A percentile compares a stretch with the other conserved stretches of the same genome.
Conservation (phyloP, 768 basidiomycete species). For the Agaricus bisporus region DNA sequence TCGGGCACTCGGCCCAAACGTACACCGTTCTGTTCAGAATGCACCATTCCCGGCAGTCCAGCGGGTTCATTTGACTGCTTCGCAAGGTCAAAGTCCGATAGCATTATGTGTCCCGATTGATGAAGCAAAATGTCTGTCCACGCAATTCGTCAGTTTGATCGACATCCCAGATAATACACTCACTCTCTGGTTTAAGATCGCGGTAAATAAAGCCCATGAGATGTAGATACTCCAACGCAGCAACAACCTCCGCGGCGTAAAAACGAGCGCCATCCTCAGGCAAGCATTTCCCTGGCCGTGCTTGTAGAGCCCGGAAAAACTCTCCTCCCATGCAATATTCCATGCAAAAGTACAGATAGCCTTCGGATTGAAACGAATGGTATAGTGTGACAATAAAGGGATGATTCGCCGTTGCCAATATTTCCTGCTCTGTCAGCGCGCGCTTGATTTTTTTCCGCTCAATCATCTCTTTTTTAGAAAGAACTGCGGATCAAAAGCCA, state of each 20-base stretch:
- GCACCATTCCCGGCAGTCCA: constrained; percentile 82
- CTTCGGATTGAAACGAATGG: constrained; percentile 98
- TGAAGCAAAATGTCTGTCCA: constrained; percentile 89
- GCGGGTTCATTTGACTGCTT: constrained; percentile 89
- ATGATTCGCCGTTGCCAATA: constrained; percentile 96
- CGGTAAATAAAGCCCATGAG: constrained; percentile 99
- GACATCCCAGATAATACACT: constrained; percentile 27
- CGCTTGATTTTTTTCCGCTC: constrained; percentile 99
- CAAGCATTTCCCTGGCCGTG: constrained; percentile 93
- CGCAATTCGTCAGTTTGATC: constrained; percentile 14
- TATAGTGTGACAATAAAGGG: constrained; percentile 99
- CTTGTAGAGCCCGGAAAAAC: constrained; percentile 97
- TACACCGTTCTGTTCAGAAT: constrained; percentile 86
- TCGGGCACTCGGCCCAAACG: constrained; percentile 22
- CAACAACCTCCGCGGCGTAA: constrained; percentile 97
- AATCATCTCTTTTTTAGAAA: constrained; percentile 99
- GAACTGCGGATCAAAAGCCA: constrained; percentile 50
- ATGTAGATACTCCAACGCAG: constrained; percentile 97
- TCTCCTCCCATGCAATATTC: constrained; percentile 99
- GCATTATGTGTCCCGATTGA: constrained; percentile 98
- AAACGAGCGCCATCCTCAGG: constrained; percentile 93
- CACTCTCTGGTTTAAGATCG: constrained; percentile 99
- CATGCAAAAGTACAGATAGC: constrained; percentile 98
- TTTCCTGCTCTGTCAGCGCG: constrained; percentile 97
- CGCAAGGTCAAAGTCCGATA: constrained; percentile 98